Base-by-base conservation (phyloP, 129 eudicot species). In the Pulicaria dysenterica region DNA sequence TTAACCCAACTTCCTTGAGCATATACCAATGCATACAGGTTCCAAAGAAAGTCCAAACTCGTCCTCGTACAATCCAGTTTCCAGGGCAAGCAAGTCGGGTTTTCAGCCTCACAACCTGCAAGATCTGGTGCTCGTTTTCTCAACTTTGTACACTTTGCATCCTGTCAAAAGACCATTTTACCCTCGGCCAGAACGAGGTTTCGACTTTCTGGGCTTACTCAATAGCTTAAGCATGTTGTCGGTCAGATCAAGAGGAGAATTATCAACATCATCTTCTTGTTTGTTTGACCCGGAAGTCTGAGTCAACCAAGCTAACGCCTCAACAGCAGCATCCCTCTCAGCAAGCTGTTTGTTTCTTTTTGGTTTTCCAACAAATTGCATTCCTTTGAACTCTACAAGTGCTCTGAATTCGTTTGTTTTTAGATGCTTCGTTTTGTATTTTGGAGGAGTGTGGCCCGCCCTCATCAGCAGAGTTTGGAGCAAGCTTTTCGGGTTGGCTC, bases 301-400 rank as follows among this genome's bases (percentile, higher is more conserved):
- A 55, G 99, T 95, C 84, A 95, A 86, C 96, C 96, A 95, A 1
- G 87, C 99, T 64, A 90, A 76, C 36, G 96, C 99, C 79, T 95
- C 99, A 8, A 90, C 74, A 34, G 99, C 94, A 24, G 99, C 99
- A 74, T 95, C 99, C 69, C 83, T 85, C 75, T 95, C 99, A 2
- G 99, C 97, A 39, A 95, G 96, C 54, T 82, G 84, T 74, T 95
- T 95, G 72, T 85, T 95, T 77, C 75, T 84, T 79, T 88, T 88
- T 1, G 99, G 97, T 74, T 90, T 95, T 42, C 99, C 99, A 1
- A 95, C 96, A 83, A 95, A 95, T 75, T 95, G 99, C 97, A 90
- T 90, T 39, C 97, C 99, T 80, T 91, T 95, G 70, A 95, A 84
- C 79, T 95, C 99, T 41, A 88, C 97, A 24, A 95, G 64, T 10